These are phyloP conservation scores for Wickerhamiella infanticola DNA, from an alignment of 1,139 yeast genomes.

Conservation along the genomic window DNA sequence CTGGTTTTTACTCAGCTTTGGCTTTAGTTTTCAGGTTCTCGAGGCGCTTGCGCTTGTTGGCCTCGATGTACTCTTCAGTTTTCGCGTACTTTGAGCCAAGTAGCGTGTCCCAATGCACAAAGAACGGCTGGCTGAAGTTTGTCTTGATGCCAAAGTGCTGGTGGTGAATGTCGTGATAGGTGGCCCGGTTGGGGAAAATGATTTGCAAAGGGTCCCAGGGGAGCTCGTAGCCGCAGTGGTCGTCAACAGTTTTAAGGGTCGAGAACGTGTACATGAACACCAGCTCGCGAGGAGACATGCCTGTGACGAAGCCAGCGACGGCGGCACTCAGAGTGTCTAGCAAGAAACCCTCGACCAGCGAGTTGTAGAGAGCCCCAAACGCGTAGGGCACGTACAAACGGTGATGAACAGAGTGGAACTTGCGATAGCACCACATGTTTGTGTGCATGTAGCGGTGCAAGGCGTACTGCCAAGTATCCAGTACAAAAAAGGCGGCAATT, in stretches of 20 bases:
- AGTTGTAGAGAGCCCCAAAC: slow-evolving; percentile 87
- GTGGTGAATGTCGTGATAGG: slow-evolving; percentile 94
- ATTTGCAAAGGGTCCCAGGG: slow-evolving; percentile 85
- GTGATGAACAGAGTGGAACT: slow-evolving; percentile 90
- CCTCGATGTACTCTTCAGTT: slow-evolving; percentile 21
- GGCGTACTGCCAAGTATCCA: slow-evolving; percentile 93
- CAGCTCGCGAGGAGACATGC: slow-evolving; percentile 61
- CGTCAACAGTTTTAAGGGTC: slow-evolving; percentile 92
- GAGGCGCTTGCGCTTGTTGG: slow-evolving; percentile 21
- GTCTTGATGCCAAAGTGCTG: slow-evolving; percentile 90
- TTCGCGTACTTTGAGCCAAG: slow-evolving; percentile 57
- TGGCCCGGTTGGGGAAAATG: slow-evolving; percentile 84
- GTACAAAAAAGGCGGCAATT: slow-evolving; percentile 46
- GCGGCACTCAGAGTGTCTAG: slow-evolving; percentile 91
- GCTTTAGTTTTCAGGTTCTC: slow-evolving; percentile 11
- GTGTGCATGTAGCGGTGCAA: slow-evolving; percentile 79
- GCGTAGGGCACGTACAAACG: slow-evolving; percentile 91
- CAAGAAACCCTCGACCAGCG: slow-evolving; percentile 83
- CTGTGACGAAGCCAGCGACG: slow-evolving; percentile 47
- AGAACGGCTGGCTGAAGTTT: slow-evolving; percentile 93
- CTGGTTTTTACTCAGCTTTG: not conserved
- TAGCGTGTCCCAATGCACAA: slow-evolving; percentile 76
- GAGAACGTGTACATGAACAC: slow-evolving; percentile 66
- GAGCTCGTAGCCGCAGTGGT: slow-evolving; percentile 88
- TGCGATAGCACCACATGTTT: slow-evolving; percentile 56